These are phyloP conservation scores for Penicillium sp. DNA, from an alignment of 2,329 filamentous ascomycete genomes.

Conservation along the genomic window DNA sequence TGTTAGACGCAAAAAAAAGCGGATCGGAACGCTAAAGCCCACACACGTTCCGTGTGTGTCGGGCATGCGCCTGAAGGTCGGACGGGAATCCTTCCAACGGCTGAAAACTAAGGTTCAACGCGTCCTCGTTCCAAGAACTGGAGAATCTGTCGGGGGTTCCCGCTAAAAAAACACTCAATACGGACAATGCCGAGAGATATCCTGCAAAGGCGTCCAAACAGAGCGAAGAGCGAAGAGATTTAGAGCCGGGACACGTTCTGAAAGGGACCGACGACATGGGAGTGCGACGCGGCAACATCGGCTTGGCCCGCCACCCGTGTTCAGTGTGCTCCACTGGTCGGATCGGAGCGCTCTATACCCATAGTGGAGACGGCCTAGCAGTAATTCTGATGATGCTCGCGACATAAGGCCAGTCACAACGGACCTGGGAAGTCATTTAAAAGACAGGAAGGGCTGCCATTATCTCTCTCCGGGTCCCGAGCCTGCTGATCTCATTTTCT, in stretches of 20 bases:
- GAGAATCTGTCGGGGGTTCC: neutral
- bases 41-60: neutral
- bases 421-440: neutral
- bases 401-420: neutral
- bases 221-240: neutral
- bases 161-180: neutral
- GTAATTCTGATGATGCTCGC: neutral
- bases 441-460: neutral
- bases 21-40: conserved; percentile 1
- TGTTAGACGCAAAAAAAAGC: neutral
- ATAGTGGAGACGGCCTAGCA: neutral
- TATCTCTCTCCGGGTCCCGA: neutral
- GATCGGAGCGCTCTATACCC: conserved; percentile 7
- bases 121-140: neutral
- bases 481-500: neutral
- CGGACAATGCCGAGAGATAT: neutral
- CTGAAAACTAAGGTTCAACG: neutral
- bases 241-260: neutral
- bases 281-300: neutral
- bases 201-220: neutral
- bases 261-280: neutral
- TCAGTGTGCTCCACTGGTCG: conserved; percentile 7
- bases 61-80: neutral
- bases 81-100: neutral
- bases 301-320: conserved; percentile 4